Base-by-base conservation (phyloP, 139 green algal species). In the Picochlorum sp. region DNA sequence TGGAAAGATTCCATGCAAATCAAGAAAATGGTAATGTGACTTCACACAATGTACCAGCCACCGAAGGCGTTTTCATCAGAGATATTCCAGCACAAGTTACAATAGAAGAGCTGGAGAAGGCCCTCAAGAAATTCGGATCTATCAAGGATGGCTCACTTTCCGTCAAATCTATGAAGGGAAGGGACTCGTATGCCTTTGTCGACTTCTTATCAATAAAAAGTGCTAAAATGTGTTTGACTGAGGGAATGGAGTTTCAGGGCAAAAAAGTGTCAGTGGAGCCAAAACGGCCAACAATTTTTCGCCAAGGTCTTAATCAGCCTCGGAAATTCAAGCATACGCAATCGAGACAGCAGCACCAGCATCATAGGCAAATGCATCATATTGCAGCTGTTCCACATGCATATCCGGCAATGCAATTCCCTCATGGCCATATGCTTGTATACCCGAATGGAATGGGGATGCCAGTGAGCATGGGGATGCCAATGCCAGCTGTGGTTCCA, bases 111-210 rank as follows among this genome's bases (percentile, higher is more conserved):
- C 62, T 81, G 52, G 56, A 45, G 7, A 52, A 59, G 36, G 53
- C 28, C 8, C 69, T 81, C 25, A 14, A 32, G 3, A n/a, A 44
- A 26, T 75, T 77, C 24, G 65, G 73, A 4, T 20, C 68, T 25
- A n/a, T 81, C 16, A 55, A 37, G 35, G n/a, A 24, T 24, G 57
- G 50, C 8, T 25, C 32, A 0, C 32, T 61, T 7, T 50, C 63
- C 25, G 53, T 85, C 13, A 85, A 85, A 67, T 50, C 41, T 16
- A 59, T 65, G 28, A 67, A 64, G 25, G 69, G 62, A 44, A 64
- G 56, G 36, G 64, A 77, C 47, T 64, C 28, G 24, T 82, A 72
- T 50, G 78, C 78, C 6, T 85, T 84, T 40, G 62, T 81, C 5
- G 61, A 80, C 22, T 85, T 81, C 32, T 53, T 68, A 37, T 49